A percentile compares a stretch with the other conserved stretches of the same genome.
Conservation (phyloP, 148 eudicot species). For the Rhododendron mucronatum region DNA sequence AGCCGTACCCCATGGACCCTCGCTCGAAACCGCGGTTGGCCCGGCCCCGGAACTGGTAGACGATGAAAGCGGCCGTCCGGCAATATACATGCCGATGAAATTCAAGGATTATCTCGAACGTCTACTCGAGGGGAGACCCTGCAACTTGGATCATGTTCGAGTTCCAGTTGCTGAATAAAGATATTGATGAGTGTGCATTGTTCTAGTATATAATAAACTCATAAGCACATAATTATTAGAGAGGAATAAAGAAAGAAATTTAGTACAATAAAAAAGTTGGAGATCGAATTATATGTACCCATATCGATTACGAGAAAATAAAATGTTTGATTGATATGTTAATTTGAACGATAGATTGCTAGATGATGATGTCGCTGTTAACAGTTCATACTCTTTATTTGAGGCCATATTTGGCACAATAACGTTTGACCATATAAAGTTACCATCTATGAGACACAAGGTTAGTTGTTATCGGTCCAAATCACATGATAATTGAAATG, state of each 20-base stretch:
- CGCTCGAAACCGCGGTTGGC: conserved; percentile 22
- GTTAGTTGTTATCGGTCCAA: no score
- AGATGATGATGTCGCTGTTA: background rate
- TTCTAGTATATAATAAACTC: background rate
- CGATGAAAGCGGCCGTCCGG: background rate
- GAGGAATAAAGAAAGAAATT: background rate
- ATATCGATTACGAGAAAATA: background rate
- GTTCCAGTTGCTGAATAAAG: background rate
- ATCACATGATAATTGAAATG: no score
- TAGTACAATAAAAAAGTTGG: no score
- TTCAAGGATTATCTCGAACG: conserved; percentile 20
- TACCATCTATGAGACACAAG: no score
- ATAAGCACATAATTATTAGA: background rate
- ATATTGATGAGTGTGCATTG: background rate
- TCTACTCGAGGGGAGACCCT: conserved; percentile 13
- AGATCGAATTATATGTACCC: no score
- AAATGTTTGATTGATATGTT: background rate
- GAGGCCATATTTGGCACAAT: background rate
- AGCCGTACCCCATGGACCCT: conserved; percentile 24
- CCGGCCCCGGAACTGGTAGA: conserved; percentile 18
- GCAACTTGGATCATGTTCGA: conserved; percentile 14
- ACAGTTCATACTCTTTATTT: background rate
- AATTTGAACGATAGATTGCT: background rate
- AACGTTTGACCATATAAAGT: no score
- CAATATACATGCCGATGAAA: conserved; percentile 18